Evolutionary conservation across 257 asterid genomes (phyloP).

Genomic region (Fraxinus pennsylvanica): DNA sequence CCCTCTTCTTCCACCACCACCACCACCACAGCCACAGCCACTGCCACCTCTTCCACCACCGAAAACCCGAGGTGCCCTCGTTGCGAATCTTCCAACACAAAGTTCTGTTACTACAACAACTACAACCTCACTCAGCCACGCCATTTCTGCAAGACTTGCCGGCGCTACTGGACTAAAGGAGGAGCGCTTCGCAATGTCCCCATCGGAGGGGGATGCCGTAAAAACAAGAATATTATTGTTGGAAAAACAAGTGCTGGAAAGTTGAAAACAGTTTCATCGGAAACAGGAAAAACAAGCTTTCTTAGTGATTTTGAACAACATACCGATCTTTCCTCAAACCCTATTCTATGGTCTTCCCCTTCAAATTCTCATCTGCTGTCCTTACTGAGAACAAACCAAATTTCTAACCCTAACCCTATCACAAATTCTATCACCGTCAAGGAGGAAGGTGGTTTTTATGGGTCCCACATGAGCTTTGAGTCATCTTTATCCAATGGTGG

Average conservation of each 20-base stretch:
- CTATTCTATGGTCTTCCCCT: slow-evolving; percentile 46
- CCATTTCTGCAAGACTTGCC: slow-evolving; percentile 90
- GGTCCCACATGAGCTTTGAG: slow-evolving; percentile 30
- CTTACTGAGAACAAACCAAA: slow-evolving; percentile 45
- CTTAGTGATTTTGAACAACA: slow-evolving; percentile 40
- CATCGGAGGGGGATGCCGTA: slow-evolving; percentile 85
- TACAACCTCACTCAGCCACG: slow-evolving; percentile 92
- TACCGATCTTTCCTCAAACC: slow-evolving; percentile 38
- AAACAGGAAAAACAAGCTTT: slow-evolving; percentile 36
- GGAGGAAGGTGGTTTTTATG: slow-evolving; percentile 38
- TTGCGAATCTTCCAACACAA: slow-evolving; percentile 78
- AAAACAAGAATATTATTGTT: slow-evolving; percentile 50
- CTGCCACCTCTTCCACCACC: slow-evolving; percentile 31
- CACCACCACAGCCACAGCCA: neutral
- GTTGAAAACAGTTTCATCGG: slow-evolving; percentile 39
- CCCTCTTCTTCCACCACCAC: slow-evolving; percentile 32
- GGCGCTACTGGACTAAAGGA: slow-evolving; percentile 93
- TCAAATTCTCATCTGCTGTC: slow-evolving; percentile 60
- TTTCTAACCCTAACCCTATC: slow-evolving; percentile 40
- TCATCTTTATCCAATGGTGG: neutral
- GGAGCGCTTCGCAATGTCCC: slow-evolving; percentile 89
- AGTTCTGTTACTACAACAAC: slow-evolving; percentile 88
- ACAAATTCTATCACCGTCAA: slow-evolving; percentile 29
- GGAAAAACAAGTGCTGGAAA: slow-evolving; percentile 44
- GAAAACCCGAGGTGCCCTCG: slow-evolving; percentile 76